These are phyloP conservation scores for Oehlia diaphana DNA, from an alignment of 192 early-diverging fungal species.

Conservation along the genomic window DNA sequence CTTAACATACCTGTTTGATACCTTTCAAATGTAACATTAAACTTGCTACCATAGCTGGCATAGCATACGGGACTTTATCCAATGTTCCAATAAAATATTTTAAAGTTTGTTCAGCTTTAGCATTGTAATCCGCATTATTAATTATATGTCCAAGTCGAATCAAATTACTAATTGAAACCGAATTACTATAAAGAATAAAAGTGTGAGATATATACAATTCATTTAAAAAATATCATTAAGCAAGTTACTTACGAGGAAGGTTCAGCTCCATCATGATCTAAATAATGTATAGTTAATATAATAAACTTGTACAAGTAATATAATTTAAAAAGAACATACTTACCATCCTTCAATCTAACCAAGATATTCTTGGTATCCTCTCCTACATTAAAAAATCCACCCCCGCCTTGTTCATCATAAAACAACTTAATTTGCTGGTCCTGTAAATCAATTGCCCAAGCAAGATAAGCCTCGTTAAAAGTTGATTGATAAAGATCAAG, in stretches of 20 bases:
- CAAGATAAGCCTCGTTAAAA: constrained; percentile 50
- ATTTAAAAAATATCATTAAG: too few relatives aligned
- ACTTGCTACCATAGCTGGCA: constrained; percentile 44
- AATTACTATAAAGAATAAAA: constrained; percentile 37
- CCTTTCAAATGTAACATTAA: constrained; percentile 38
- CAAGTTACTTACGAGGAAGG: constrained; percentile 45
- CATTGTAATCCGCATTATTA: constrained; percentile 30
- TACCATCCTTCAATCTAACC: constrained; percentile 58
- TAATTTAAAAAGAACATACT: neutral
- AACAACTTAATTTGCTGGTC: constrained; percentile 54
- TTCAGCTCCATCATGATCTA: constrained; percentile 68
- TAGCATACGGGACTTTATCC: constrained; percentile 38
- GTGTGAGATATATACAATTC: neutral
- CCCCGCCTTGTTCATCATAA: constrained; percentile 51
- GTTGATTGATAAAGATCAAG: constrained; percentile 59
- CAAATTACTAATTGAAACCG: constrained; percentile 56
- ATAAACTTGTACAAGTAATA: neutral
- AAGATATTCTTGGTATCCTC: constrained; percentile 45
- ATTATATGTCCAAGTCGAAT: constrained; percentile 48
- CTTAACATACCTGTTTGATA: constrained; percentile 43
- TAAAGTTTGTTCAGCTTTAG: constrained; percentile 39
- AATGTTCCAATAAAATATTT: constrained; percentile 34
- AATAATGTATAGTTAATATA: neutral
- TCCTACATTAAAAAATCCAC: constrained; percentile 51
- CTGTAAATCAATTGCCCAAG: constrained; percentile 62